Percentiles rank a stretch among this genome's conserved stretches.
Evolutionary conservation across 208 protist genomes (phyloP).

Genomic region (Leishmania turanica): DNA sequence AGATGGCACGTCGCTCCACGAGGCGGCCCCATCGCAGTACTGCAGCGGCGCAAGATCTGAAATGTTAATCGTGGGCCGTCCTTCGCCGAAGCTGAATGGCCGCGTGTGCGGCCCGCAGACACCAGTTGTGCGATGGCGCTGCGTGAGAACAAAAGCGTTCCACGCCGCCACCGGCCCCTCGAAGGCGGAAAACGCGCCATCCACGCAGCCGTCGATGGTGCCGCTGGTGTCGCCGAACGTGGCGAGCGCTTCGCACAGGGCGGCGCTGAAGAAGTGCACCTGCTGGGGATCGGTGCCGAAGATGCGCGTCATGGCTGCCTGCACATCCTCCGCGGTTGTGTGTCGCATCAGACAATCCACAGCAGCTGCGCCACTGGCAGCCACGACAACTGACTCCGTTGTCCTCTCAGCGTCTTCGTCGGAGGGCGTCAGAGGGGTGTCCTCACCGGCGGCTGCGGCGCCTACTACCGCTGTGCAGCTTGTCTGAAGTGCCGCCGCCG

Average conservation of each 20-base stretch:
- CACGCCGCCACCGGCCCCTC: conserved; percentile 24
- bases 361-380: not conserved
- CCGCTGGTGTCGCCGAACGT: not conserved
- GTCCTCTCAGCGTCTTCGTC: not conserved
- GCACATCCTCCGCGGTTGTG: conserved; percentile 3
- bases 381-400: not conserved
- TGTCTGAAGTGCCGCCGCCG: not conserved
- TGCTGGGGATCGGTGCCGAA: conserved; percentile 19
- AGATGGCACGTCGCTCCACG: conserved; percentile 5
- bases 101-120: conserved; percentile 55
- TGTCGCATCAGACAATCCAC: not conserved
- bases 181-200: not conserved
- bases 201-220: not conserved
- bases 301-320: conserved; percentile 21
- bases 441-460: not conserved
- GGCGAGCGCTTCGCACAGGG: conserved; percentile 5
- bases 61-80: conserved; percentile 37
- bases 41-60: conserved; percentile 44
- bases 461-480: not conserved
- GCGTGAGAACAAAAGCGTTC: conserved; percentile 34
- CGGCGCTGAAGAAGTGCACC: conserved; percentile 31
- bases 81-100: conserved; percentile 75
- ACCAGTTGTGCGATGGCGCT: conserved; percentile 15
- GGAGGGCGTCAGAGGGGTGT: not conserved
- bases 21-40: conserved; percentile 13